These are phyloP conservation scores for Withania somnifera DNA, from an alignment of 305 asterid species.

Conservation along the genomic window DNA sequence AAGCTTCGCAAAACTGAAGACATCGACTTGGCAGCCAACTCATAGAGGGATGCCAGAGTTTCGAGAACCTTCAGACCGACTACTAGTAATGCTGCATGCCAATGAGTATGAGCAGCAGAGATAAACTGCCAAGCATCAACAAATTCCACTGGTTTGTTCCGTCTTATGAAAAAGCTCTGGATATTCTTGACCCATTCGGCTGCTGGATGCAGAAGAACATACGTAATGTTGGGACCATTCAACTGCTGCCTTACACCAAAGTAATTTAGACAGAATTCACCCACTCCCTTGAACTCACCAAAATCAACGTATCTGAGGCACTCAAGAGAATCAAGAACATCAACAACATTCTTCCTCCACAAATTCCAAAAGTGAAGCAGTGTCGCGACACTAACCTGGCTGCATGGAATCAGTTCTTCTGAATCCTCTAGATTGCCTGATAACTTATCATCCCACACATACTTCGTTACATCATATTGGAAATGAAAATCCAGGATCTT, in stretches of 20 bases:
- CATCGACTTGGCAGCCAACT: background rate
- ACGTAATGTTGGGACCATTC: slow-evolving; percentile 7
- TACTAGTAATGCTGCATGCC: slow-evolving; percentile 28
- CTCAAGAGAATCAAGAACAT: slow-evolving; percentile 28
- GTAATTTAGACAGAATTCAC: slow-evolving; percentile 29
- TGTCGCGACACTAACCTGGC: slow-evolving; percentile 26
- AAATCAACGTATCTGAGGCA: slow-evolving; percentile 25
- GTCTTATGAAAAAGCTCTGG: background rate
- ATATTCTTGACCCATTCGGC: slow-evolving; percentile 41
- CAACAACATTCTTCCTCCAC: slow-evolving; percentile 21
- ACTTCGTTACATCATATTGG: slow-evolving; percentile 14
- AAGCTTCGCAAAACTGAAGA: slow-evolving; percentile 21
- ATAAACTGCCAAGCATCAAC: slow-evolving; percentile 30
- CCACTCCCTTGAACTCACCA: slow-evolving; percentile 8
- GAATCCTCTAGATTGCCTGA: slow-evolving; percentile 5
- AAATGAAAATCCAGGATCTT: slow-evolving; percentile 45
- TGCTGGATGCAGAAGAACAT: slow-evolving; percentile 31
- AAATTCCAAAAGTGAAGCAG: slow-evolving; percentile 40
- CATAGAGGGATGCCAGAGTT: slow-evolving; percentile 26
- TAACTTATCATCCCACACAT: slow-evolving; percentile 22
- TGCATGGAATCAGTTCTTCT: slow-evolving; percentile 10
- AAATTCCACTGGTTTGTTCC: background rate
- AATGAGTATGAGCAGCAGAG: slow-evolving; percentile 30
- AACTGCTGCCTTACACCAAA: slow-evolving; percentile 38
- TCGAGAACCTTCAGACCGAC: slow-evolving; percentile 41